Base-by-base conservation (phyloP, 768 basidiomycete species). In the Mrakia gelida region DNA sequence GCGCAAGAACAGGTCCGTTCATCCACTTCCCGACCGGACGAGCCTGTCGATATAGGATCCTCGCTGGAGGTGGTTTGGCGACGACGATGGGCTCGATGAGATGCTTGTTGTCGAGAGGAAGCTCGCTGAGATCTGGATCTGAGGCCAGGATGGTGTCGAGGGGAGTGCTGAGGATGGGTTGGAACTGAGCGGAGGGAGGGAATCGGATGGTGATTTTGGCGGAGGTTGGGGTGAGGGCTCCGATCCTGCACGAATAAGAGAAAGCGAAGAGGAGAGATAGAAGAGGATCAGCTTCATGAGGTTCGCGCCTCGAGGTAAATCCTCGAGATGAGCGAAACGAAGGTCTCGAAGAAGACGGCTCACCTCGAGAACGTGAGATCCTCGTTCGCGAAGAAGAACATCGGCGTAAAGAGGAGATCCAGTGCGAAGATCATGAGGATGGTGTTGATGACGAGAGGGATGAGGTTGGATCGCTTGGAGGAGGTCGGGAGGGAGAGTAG, bases 171-270 rank as follows among this genome's bases (percentile, higher is more conserved):
- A 49, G 65, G 32, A 68, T 68, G 41, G 73, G 73, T n/a, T 61
- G 61, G 62, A 45, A 65, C n/a, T 23, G 26, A 26, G 63, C 23
- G 15, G 77, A 71, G 13, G 82, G 81, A 1, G 91, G 91, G 81
- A 89, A 88, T 56, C 92, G 89, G 34, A 90, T 87, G 52, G 87
- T 84, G 62, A 92, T 86, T 82, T 91, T 92, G 78, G 85, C 90
- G 63, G 86, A 85, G 80, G 89, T 88, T 5, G 89, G 88, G 80
- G 89, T 88, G 76, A 92, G 87, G 3, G 91, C 91, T 23, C 92
- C 92, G 75, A 92, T 85, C 71, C 92, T 75, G 67, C 13, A 21
- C 3, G 30, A 9, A 30, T 6, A 45, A n/a, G 41, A 32, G n/a
- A 28, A 21, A 38, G 32, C 0, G n/a, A 26, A n/a, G 23, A 32